Evolutionary conservation across 2,329 filamentous ascomycete species (phyloP).

Genomic region (Claviceps humidiphila): DNA sequence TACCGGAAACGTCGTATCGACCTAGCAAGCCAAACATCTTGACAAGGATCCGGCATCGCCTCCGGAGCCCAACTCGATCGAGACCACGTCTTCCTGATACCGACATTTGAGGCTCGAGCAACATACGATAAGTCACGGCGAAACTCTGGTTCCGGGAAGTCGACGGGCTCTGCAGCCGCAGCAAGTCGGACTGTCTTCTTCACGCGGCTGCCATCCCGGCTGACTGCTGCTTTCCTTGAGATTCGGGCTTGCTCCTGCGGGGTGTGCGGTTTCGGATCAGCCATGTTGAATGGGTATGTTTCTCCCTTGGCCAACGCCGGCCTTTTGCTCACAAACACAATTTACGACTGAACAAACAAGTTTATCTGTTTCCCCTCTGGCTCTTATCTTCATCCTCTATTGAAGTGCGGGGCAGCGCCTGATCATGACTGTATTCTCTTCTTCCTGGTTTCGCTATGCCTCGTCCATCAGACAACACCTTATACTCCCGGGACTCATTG

Average conservation of each 20-base stretch:
- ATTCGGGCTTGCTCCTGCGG: conserved; percentile 11
- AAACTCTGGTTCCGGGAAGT: background rate
- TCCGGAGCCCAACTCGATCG: conserved; percentile 16
- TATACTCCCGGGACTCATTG: conserved; percentile 7
- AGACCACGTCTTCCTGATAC: conserved; percentile 1
- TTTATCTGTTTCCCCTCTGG: background rate
- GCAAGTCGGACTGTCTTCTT: background rate
- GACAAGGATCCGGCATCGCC: conserved; percentile 9
- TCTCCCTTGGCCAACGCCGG: conserved; percentile 9
- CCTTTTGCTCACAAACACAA: background rate
- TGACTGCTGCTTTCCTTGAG: conserved; percentile 6
- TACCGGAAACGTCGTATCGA: background rate
- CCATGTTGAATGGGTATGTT: conserved; percentile 28
- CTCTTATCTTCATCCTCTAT: background rate
- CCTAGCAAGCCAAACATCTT: conserved; percentile 9
- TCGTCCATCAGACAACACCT: conserved; percentile 4
- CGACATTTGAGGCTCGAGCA: background rate
- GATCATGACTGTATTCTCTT: conserved; percentile 1
- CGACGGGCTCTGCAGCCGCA: background rate
- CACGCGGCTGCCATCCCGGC: background rate
- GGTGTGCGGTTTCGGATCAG: conserved; percentile 6
- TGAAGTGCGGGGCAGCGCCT: conserved; percentile 5
- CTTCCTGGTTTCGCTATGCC: conserved; percentile 2
- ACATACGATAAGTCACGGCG: background rate
- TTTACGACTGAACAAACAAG: background rate